Base-by-base conservation (phyloP, 495 filamentous ascomycete genomes). In the Evernia prunastri region DNA sequence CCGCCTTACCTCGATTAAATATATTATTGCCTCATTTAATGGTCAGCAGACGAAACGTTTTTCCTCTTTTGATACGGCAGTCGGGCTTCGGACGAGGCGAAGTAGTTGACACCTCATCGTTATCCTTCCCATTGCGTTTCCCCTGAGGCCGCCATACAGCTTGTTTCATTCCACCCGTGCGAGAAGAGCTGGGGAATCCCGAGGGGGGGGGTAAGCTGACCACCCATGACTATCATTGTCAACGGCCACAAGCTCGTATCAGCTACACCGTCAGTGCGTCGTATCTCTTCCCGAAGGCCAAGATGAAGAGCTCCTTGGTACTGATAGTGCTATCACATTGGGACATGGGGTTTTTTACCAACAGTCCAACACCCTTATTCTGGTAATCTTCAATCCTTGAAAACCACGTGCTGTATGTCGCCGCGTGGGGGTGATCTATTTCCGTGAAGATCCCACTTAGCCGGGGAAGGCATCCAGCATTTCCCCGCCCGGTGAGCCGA, bases 341-440 rank as follows among this genome's bases (percentile, higher is more conserved):
- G 29, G 29, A 29, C 15, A 29, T 31, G 51, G 20, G 9, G 4
- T 8, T 5, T n/a, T 54, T 33, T n/a, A n/a, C n/a, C n/a, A n/a
- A n/a, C n/a, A n/a, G n/a, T n/a, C 51, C 51, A 33, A 54, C 51
- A 54, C 25, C 51, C 29, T 54, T 33, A 29, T 18, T 18, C 33
- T 33, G 51, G 51, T 54, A 33, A 18, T 20, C 51, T 29, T 29
- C 51, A 33, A 33, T 20, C 51, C 51, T 54, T 33, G 51, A 17
- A 54, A 18, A 20, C 51, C 51, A 54, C 51, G 51, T 54, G 51
- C 27, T 31, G 29, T 17, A 15, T 25, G 15, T 54, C 29, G 51
- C 51, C 51, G 51, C 51, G 51, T 54, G 51, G 51, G 51, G 51
- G 51, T 31, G 51, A 54, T 54, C 51, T 29, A 54, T 6, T 37